These are phyloP conservation scores for Nepenthes mirabilis DNA, from an alignment of 148 eudicot genomes.

Conservation along the genomic window DNA sequence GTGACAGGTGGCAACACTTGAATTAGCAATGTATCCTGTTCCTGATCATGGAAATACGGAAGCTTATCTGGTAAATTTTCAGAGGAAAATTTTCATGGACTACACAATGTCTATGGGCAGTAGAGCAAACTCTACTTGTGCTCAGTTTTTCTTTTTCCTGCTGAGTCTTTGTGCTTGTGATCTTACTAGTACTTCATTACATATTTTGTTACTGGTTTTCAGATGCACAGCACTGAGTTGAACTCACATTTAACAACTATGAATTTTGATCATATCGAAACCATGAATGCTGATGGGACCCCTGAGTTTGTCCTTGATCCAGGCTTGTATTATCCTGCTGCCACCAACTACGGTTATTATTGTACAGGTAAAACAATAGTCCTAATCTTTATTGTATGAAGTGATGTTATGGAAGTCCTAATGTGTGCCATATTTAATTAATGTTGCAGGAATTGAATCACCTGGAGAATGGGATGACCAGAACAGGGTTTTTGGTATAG, in stretches of 20 bases:
- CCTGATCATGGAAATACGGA: slow-evolving; percentile 44
- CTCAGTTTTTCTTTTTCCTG: background rate
- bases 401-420: background rate
- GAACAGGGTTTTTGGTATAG: slow-evolving; percentile 60
- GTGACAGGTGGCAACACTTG: slow-evolving; percentile 28
- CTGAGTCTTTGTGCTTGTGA: too few species aligned
- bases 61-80: slow-evolving; percentile 28
- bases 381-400: background rate
- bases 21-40: slow-evolving; percentile 30
- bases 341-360: slow-evolving; percentile 67
- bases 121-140: background rate
- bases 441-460: slow-evolving; percentile 56
- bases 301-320: slow-evolving; percentile 67
- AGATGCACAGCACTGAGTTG: slow-evolving; percentile 47
- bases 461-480: slow-evolving; percentile 74
- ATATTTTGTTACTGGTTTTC: slow-evolving; percentile 2
- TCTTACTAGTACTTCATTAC: too few species aligned
- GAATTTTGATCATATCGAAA: slow-evolving; percentile 26
- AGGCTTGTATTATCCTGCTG: slow-evolving; percentile 61
- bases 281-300: slow-evolving; percentile 52
- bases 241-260: slow-evolving; percentile 31
- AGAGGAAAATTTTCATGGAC: background rate
- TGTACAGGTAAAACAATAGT: slow-evolving; percentile 46
- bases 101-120: background rate
- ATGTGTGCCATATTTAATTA: background rate